Conservation (phyloP, 1,139 yeast genomes). For the Kluyveromyces marxianus region DNA sequence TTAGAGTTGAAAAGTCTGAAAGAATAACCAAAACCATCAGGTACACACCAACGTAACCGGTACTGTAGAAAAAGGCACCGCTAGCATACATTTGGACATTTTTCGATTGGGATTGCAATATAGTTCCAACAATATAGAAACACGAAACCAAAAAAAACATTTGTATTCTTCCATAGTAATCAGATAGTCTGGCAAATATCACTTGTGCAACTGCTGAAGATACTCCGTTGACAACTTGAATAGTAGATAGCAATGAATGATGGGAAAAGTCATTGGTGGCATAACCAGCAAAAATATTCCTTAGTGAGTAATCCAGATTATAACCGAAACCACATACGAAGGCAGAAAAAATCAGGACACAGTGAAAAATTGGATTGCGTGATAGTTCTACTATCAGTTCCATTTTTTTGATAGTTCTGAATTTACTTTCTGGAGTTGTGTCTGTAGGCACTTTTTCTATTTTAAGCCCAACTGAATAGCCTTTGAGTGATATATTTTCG, state of each 20-base stretch:
- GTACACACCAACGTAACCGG: conserved; percentile 58
- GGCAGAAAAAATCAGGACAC: no score
- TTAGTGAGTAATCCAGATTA: conserved; percentile 51
- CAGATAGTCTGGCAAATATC: conserved; percentile 56
- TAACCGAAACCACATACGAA: conserved; percentile 55
- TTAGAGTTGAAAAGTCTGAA: conserved; percentile 56
- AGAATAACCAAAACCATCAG: conserved; percentile 47
- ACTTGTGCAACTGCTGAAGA: conserved; percentile 58
- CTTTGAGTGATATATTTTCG: no score
- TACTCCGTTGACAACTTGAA: conserved; percentile 47
- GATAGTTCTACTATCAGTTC: no score
- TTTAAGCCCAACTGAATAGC: no score
- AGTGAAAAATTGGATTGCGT: no score
- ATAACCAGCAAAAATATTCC: conserved; percentile 41
- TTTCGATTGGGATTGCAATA: conserved; percentile 55
- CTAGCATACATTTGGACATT: conserved; percentile 58
- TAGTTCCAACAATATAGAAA: conserved; percentile 59
- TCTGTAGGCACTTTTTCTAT: no score
- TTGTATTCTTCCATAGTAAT: conserved; percentile 58
- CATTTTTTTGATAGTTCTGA: no score
- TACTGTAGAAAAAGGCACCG: conserved; percentile 59
- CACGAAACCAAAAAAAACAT: conserved; percentile 44
- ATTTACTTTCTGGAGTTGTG: no score
- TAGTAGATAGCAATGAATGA: conserved; percentile 55
- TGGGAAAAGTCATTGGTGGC: conserved; percentile 47